phyloP scores from a whole-genome alignment of 2,329 filamentous ascomycete genomes.

The Dendrostoma leiphaemia region DNA sequence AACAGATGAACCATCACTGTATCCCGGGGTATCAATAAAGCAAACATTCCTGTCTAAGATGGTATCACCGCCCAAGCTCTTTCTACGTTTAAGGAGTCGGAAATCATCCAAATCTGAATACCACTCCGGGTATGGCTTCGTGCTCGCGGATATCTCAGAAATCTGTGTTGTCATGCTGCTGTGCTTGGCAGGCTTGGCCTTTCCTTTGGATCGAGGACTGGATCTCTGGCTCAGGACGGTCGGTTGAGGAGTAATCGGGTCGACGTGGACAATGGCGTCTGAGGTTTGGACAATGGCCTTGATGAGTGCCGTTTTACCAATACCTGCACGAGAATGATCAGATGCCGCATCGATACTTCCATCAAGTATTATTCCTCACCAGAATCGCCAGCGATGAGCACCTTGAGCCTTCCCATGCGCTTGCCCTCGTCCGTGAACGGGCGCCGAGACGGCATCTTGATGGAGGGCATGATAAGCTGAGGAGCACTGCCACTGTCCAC shows the following conservation, averaged over 20 bases:
- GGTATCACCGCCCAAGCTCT: constrained; percentile 71
- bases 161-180: constrained; percentile 40
- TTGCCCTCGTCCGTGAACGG: constrained; percentile 89
- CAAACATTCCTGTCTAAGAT: constrained; percentile 89
- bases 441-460: constrained; percentile 82
- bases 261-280: constrained; percentile 91
- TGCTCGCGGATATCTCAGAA: constrained; percentile 74
- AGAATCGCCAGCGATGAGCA: constrained; percentile 79
- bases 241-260: constrained; percentile 51
- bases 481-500: constrained; percentile 54
- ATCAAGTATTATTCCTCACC: constrained; percentile 45
- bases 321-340: constrained; percentile 47
- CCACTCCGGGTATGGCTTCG: constrained; percentile 84
- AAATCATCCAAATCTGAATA: constrained; percentile 77
- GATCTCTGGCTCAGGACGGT: constrained; percentile 23
- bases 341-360: neutral
- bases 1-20: constrained; percentile 52
- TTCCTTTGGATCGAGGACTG: constrained; percentile 15
- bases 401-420: constrained; percentile 79
- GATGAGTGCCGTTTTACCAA: constrained; percentile 87
- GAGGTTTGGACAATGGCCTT: constrained; percentile 83
- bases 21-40: constrained; percentile 82
- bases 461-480: constrained; percentile 97
- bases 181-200: constrained; percentile 20
- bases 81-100: constrained; percentile 55